These are phyloP conservation scores for Suillus lakei DNA, from an alignment of 768 basidiomycete species.

Conservation along the genomic window DNA sequence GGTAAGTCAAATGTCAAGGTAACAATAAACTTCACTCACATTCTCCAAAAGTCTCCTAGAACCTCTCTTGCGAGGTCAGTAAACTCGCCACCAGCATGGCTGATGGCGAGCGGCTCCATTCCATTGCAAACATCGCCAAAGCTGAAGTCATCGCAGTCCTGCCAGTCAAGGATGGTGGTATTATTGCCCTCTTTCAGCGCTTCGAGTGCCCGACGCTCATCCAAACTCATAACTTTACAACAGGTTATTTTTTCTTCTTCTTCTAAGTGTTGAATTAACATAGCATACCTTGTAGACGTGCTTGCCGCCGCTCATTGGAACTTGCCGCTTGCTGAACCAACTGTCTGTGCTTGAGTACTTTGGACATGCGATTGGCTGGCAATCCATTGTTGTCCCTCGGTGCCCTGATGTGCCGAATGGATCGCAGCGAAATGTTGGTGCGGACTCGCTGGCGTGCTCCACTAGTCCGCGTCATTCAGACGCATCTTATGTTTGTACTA, in stretches of 20 bases:
- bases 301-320: background rate
- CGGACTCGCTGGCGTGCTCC: background rate
- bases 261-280: background rate
- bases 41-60: conserved; percentile 8
- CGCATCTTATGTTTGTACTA: background rate
- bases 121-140: conserved; percentile 8
- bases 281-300: background rate
- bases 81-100: conserved; percentile 15
- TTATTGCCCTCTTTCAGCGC: background rate
- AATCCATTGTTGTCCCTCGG: background rate
- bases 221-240: background rate
- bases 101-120: background rate
- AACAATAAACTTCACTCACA: conserved; percentile 1
- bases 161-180: too few species aligned
- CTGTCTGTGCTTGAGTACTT: background rate
- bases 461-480: background rate
- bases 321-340: background rate
- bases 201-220: background rate
- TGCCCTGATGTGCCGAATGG: background rate
- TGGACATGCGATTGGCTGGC: background rate
- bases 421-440: background rate
- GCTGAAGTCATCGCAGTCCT: background rate
- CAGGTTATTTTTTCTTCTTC: background rate
- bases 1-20: too few species aligned
- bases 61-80: conserved; percentile 5